Evolutionary conservation across 805 yeast species (phyloP).

Genomic region (Cyberlindnera saturnus): DNA sequence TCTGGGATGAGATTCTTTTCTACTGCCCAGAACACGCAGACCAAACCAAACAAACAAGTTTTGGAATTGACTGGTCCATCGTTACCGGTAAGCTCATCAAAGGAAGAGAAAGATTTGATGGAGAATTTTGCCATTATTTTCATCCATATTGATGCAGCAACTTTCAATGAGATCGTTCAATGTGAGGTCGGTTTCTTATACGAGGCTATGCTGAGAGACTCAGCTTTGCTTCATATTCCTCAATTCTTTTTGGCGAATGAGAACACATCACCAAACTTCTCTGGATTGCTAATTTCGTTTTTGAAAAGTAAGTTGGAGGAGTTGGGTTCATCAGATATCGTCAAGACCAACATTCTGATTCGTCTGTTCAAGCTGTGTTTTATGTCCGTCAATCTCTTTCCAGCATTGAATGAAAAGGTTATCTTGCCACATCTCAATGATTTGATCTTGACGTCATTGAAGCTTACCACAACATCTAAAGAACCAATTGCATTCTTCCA

Average conservation of each 20-base stretch:
- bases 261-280: slow-evolving; percentile 87
- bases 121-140: slow-evolving; percentile 92
- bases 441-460: slow-evolving; percentile 73
- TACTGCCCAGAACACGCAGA: slow-evolving; percentile 24
- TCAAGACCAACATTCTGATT: slow-evolving; percentile 73
- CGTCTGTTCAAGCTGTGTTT: slow-evolving; percentile 87
- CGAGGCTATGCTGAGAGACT: slow-evolving; percentile 72
- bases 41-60: slow-evolving; percentile 19
- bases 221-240: slow-evolving; percentile 83
- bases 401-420: slow-evolving; percentile 80
- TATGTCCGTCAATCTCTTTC: slow-evolving; percentile 92
- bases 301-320: slow-evolving; percentile 66
- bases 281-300: slow-evolving; percentile 75
- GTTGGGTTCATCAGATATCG: slow-evolving; percentile 73
- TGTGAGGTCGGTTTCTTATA: slow-evolving; percentile 74
- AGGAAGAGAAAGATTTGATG: slow-evolving; percentile 93
- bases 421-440: slow-evolving; percentile 83
- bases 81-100: slow-evolving; percentile 78
- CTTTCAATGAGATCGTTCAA: slow-evolving; percentile 87
- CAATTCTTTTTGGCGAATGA: slow-evolving; percentile 93
- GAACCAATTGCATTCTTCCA: slow-evolving; percentile 91
- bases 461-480: slow-evolving; percentile 74
- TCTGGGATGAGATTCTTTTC: slow-evolving; percentile 76
- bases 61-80: slow-evolving; percentile 63
- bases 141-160: slow-evolving; percentile 89